phyloP scores from a whole-genome alignment of 169 alveolate species.

The Eimeria praecox region DNA sequence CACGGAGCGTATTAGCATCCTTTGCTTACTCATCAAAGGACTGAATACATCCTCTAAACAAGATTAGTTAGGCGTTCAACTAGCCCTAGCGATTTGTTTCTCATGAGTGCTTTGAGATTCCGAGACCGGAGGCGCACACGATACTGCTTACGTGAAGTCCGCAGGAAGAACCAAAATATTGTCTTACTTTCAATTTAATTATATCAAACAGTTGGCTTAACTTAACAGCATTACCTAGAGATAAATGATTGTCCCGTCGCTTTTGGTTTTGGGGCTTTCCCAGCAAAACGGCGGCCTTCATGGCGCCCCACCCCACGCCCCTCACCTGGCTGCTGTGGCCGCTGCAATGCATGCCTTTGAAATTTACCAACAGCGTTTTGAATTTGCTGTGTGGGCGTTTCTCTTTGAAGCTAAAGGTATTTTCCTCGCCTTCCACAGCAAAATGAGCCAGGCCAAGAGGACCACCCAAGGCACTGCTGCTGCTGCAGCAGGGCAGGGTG shows the following conservation, averaged over 20 bases:
- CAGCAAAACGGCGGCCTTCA: background rate
- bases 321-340: slow-evolving; percentile 1
- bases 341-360: slow-evolving; percentile 39
- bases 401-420: background rate
- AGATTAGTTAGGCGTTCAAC: background rate
- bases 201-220: too few relatives aligned
- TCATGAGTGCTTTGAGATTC: background rate
- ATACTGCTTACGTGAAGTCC: background rate
- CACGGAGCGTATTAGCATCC: background rate
- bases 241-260: background rate
- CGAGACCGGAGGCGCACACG: background rate
- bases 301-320: slow-evolving; percentile 64
- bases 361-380: background rate
- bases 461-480: slow-evolving; percentile 9
- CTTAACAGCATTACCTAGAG: background rate
- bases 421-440: slow-evolving; percentile 6
- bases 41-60: background rate
- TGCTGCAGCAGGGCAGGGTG: slow-evolving; percentile 40
- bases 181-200: too few relatives aligned
- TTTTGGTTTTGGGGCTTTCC: background rate
- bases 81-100: background rate
- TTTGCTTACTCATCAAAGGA: background rate
- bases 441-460: slow-evolving; percentile 41
- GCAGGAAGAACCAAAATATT: background rate
- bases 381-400: slow-evolving; percentile 38